Evolutionary conservation across 2,329 filamentous ascomycete genomes (phyloP), one percentile per base, ranked within the genome.

Genomic region (Cordyceps tenuipes): DNA sequence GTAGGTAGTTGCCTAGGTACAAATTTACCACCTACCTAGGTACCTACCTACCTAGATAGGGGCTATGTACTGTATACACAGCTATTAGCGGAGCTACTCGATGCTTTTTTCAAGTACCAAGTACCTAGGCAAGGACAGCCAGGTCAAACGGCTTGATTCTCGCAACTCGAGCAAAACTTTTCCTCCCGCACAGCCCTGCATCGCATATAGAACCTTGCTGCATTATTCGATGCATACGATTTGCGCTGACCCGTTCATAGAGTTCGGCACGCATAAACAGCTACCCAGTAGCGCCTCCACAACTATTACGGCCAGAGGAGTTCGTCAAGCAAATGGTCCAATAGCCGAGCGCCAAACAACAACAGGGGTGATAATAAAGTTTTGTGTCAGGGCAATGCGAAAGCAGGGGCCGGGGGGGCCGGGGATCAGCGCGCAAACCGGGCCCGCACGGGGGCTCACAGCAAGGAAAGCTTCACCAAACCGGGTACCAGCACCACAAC

Each of bases 301-400:
- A 21, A 13, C 43, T n/a, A 43, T 43, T 55, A 4, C 12, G 19
- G 26, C 17, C 26, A 46, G 17, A 55, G 39, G 12, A 15, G 31
- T 7, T 7, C 53, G 36, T 10, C 17, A 15, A 13, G 9, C 5
- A 7, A 29, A 43, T 8, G 9, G 36, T 26, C 44, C 43, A 43
- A 48, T 56, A 29, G 43, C 43, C 13, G 29, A n/a, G 53, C 53
- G n/a, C 17, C 31, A 31, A 31, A 23, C 23, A 23, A 23, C 23
- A 23, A 50, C 39, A 43, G 21, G 56, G 51, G 15, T 6, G 19
- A 13, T 23, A 57, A 57, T 58, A 58, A 36, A 58, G 36, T 58
- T 58, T 43, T 51, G 46, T 44, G 23, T 58, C 56, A 58, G 47
- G 56, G 44, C 21, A 29, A 58, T 51, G 56, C n/a, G n/a, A n/a